Conservation (phyloP, 2,329 filamentous ascomycete species). For the Pseudopyrenochaeta lycopersici region DNA sequence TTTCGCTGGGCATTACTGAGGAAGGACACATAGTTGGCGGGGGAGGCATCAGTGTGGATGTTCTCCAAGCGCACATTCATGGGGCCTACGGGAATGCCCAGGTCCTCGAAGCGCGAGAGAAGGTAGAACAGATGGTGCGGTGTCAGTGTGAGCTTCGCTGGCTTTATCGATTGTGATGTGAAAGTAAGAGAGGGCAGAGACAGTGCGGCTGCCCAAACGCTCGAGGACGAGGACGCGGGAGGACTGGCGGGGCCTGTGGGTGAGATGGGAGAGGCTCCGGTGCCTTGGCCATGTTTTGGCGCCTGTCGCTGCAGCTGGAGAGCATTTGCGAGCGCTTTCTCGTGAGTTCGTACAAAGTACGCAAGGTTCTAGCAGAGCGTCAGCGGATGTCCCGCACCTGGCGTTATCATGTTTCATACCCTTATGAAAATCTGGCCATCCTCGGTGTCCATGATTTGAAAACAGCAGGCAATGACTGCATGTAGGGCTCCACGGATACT, state of each 20-base stretch:
- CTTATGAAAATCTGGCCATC: constrained; percentile 91
- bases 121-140: constrained; percentile 98
- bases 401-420: constrained; percentile 61
- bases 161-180: constrained; percentile 84
- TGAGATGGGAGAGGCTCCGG: constrained; percentile 47
- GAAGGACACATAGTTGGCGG: constrained; percentile 95
- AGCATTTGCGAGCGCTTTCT: constrained; percentile 96
- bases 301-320: constrained; percentile 83
- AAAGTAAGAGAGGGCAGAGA: constrained; percentile 88
- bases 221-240: constrained; percentile 68
- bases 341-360: constrained; percentile 94
- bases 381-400: constrained; percentile 29
- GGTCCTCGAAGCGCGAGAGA: constrained; percentile 91
- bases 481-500: constrained; percentile 34
- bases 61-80: constrained; percentile 98
- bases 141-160: constrained; percentile 89
- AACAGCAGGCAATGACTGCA: constrained; percentile 41
- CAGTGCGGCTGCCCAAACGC: constrained; percentile 80
- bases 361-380: constrained; percentile 78
- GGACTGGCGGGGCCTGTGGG: constrained; percentile 52
- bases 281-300: constrained; percentile 69
- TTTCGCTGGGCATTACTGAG: constrained; percentile 83
- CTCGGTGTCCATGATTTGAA: constrained; percentile 77
- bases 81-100: constrained; percentile 87
- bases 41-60: constrained; percentile 84